Evolutionary conservation across 257 asterid species (phyloP).

Genomic region (Schizonepeta tenuifolia): DNA sequence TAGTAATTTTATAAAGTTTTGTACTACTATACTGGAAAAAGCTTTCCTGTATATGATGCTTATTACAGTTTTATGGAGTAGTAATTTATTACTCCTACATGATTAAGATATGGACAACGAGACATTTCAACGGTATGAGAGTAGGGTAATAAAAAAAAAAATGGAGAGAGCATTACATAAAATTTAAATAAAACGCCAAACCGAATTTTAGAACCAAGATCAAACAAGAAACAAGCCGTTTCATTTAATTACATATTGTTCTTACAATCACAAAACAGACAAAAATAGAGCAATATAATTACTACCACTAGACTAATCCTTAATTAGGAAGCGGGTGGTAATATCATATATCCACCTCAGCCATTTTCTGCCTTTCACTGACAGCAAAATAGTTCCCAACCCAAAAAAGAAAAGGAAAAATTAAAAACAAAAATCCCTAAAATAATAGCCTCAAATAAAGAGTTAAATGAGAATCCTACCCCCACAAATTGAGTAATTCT

Average conservation of each 20-base stretch:
- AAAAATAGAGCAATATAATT: slow-evolving; percentile 20
- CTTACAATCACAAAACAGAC: slow-evolving; percentile 33
- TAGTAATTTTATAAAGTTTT: too few relatives aligned
- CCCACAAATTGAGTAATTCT: slow-evolving; percentile 38
- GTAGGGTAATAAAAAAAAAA: background rate
- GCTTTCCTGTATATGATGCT: too few relatives aligned
- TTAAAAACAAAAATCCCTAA: background rate
- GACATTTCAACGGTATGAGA: background rate
- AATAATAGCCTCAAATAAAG: slow-evolving; percentile 35
- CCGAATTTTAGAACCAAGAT: background rate
- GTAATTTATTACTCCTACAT: too few relatives aligned
- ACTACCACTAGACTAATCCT: slow-evolving; percentile 23
- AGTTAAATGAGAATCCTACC: slow-evolving; percentile 31
- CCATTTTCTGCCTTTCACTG: slow-evolving; percentile 31
- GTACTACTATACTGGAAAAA: too few relatives aligned
- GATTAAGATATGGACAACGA: background rate
- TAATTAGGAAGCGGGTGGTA: slow-evolving; percentile 55
- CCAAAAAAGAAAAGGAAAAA: background rate
- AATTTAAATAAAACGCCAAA: background rate
- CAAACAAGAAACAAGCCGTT: slow-evolving; percentile 32
- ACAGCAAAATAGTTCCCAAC: slow-evolving; percentile 4
- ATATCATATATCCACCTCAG: slow-evolving; percentile 48
- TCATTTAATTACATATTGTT: slow-evolving; percentile 39
- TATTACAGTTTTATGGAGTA: too few relatives aligned
- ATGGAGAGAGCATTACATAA: background rate